These are phyloP conservation scores for Meredithiella fracta DNA, from an alignment of 2,329 filamentous ascomycete genomes.

Conservation along the genomic window DNA sequence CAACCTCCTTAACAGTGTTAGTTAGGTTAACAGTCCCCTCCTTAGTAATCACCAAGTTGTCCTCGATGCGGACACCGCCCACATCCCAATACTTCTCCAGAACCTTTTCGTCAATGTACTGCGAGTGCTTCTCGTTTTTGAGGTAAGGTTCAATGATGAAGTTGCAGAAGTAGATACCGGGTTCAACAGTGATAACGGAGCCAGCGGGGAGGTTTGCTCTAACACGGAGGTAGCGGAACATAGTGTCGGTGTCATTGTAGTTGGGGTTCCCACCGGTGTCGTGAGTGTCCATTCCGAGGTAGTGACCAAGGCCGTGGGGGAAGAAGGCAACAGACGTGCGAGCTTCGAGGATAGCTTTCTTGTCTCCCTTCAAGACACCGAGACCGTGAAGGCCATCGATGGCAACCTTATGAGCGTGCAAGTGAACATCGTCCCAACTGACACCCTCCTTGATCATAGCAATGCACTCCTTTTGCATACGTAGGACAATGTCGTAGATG, in stretches of 20 bases:
- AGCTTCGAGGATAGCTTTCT: slow-evolving; percentile 56
- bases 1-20: slow-evolving; percentile 50
- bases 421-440: slow-evolving; percentile 66
- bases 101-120: slow-evolving; percentile 60
- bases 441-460: slow-evolving; percentile 55
- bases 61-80: slow-evolving; percentile 54
- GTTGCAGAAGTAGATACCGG: slow-evolving; percentile 80
- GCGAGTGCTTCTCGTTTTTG: slow-evolving; percentile 50
- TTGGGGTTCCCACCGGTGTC: slow-evolving; percentile 68
- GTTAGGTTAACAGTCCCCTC: slow-evolving; percentile 58
- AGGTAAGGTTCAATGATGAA: slow-evolving; percentile 77
- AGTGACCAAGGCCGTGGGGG: slow-evolving; percentile 80
- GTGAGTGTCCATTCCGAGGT: slow-evolving; percentile 84
- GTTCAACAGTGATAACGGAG: slow-evolving; percentile 85
- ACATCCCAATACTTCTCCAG: slow-evolving; percentile 70
- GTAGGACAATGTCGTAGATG: slow-evolving; percentile 69
- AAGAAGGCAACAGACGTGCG: slow-evolving; percentile 82
- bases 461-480: slow-evolving; percentile 74
- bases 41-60: slow-evolving; percentile 57
- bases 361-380: slow-evolving; percentile 53
- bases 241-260: slow-evolving; percentile 59
- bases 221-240: slow-evolving; percentile 78
- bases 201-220: slow-evolving; percentile 58
- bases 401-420: slow-evolving; percentile 62
- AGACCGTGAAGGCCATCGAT: slow-evolving; percentile 63